phyloP scores from a whole-genome alignment of 371 early-diverging fungal species.

The Mucor saturninus region DNA sequence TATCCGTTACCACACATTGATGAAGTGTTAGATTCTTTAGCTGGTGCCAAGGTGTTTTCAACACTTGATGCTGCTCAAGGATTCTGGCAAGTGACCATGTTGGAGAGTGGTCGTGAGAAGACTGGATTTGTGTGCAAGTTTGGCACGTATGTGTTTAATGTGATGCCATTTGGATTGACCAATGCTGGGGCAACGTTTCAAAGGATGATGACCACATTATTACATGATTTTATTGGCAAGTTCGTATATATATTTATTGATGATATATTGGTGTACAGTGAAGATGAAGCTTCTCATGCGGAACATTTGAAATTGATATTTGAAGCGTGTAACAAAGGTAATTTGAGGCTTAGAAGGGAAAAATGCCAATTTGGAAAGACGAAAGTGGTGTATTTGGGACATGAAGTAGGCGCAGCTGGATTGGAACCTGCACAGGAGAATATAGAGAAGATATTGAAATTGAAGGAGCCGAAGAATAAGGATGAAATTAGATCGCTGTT shows the following conservation, averaged over 20 bases:
- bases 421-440: constrained; percentile 13
- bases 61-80: constrained; percentile 29
- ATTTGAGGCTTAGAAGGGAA: constrained; percentile 35
- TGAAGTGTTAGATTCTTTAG: constrained; percentile 37
- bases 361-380: constrained; percentile 46
- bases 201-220: constrained; percentile 34
- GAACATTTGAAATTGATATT: constrained; percentile 40
- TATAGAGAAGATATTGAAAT: constrained; percentile 8
- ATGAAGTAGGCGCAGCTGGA: constrained; percentile 34
- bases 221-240: constrained; percentile 18
- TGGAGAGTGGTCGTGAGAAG: constrained; percentile 32
- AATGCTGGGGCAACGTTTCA: constrained; percentile 44
- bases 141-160: constrained; percentile 52
- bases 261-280: constrained; percentile 50
- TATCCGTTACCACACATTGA: constrained; percentile 51
- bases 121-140: constrained; percentile 56
- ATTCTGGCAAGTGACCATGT: constrained; percentile 44
- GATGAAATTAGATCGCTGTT: constrained; percentile 34
- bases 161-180: constrained; percentile 58
- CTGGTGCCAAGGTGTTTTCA: constrained; percentile 2
- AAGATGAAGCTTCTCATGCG: constrained; percentile 36
- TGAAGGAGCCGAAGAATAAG: constrained; percentile 16
- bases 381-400: constrained; percentile 42
- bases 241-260: constrained; percentile 51
- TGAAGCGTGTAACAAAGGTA: constrained; percentile 26